Evolutionary conservation across 1,139 yeast species (phyloP).

Genomic region (Zygoascus hellenicus): DNA sequence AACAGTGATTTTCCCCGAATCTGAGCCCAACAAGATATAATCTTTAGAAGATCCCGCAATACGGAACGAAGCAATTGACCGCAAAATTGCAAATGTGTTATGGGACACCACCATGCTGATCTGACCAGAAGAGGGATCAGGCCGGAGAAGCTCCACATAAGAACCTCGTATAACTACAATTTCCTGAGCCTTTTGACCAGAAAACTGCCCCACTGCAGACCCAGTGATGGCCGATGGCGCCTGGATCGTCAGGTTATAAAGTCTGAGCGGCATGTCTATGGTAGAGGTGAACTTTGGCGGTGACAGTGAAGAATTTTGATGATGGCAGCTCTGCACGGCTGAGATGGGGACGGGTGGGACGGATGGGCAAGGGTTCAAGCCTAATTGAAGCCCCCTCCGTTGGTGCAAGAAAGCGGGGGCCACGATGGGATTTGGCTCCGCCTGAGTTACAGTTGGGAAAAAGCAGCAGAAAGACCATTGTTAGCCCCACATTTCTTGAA

Average conservation of each 20-base stretch:
- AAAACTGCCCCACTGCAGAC: conserved; percentile 64
- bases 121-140: conserved; percentile 53
- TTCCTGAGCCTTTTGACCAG: conserved; percentile 54
- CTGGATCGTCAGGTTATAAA: conserved; percentile 65
- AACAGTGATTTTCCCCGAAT: conserved; percentile 68
- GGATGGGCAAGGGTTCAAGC: no score
- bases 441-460: no score
- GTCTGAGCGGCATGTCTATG: conserved; percentile 15
- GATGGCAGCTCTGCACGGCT: not conserved
- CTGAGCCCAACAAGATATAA: conserved; percentile 64
- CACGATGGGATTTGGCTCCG: no score
- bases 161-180: conserved; percentile 55
- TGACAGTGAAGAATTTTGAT: no score
- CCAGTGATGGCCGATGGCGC: conserved; percentile 48
- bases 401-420: no score
- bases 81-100: conserved; percentile 54
- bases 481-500: no score
- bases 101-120: conserved; percentile 42
- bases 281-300: no score
- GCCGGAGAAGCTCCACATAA: conserved; percentile 46
- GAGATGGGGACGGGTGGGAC: conserved; percentile 1
- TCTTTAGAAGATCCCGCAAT: conserved; percentile 52
- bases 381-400: no score
- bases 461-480: no score
- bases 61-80: conserved; percentile 48